phyloP scores from a whole-genome alignment of 2,329 filamentous ascomycete species.

The Colletotrichum musicola region DNA sequence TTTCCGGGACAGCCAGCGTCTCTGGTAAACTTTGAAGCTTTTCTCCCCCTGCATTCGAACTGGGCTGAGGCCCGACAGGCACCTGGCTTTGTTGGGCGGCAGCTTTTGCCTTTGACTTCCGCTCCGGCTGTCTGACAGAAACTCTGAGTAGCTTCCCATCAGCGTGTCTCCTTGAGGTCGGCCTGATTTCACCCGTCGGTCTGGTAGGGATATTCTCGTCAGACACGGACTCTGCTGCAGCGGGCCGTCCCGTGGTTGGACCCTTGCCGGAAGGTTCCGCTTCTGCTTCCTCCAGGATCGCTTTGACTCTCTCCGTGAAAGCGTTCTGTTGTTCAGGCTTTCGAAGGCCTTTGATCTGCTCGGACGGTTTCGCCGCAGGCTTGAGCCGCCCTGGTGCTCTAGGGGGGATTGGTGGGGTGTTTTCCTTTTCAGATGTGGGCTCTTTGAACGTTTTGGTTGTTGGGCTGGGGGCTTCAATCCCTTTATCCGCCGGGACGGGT shows the following conservation, averaged over 20 bases:
- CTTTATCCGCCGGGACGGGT: background rate
- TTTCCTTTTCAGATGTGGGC: background rate
- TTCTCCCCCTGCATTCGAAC: conserved; percentile 7
- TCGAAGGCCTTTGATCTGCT: background rate
- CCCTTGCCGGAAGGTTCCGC: background rate
- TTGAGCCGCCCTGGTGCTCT: conserved; percentile 25
- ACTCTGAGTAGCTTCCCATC: conserved; percentile 23
- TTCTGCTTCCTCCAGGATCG: background rate
- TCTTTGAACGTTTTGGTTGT: conserved; percentile 1
- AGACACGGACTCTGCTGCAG: background rate
- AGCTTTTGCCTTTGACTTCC: conserved; percentile 41
- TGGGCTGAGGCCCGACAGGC: background rate
- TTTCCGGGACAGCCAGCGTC: background rate
- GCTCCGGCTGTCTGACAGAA: conserved; percentile 32
- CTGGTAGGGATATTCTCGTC: background rate
- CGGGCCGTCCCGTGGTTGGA: background rate
- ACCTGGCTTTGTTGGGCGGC: background rate
- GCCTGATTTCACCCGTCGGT: background rate
- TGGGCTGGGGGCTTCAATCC: conserved; percentile 12
- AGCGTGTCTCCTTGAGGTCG: background rate
- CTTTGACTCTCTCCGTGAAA: background rate
- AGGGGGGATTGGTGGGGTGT: conserved; percentile 15
- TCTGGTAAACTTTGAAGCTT: conserved; percentile 13
- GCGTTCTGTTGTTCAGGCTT: conserved; percentile 4
- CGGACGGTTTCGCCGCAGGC: background rate